Percentiles rank a stretch among this genome's conserved stretches.
Evolutionary conservation across 139 green algal species (phyloP).

Genomic region (Chlamydomonas asymmetrica): DNA sequence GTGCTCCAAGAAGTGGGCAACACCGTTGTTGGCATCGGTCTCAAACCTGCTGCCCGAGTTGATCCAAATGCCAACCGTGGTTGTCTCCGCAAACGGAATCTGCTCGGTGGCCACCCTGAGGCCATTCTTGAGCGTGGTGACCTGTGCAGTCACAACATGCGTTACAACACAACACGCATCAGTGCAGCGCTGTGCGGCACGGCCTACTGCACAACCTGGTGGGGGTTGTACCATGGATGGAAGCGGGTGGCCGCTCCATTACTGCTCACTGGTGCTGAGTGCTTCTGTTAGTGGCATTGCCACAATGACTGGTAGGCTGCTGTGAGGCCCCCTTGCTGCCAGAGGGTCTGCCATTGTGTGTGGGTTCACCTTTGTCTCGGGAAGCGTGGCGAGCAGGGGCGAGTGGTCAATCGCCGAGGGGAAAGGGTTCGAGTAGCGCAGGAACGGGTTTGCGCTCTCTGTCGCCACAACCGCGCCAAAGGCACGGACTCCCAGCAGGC

Average conservation of each 20-base stretch:
- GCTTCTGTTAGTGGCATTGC: too few relatives aligned
- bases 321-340: too few relatives aligned
- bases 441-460: conserved; percentile 66
- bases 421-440: conserved; percentile 77
- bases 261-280: too few relatives aligned
- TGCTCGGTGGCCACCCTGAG: conserved; percentile 92
- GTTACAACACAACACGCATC: too few relatives aligned
- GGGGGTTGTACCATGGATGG: too few relatives aligned
- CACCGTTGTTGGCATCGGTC: conserved; percentile 89
- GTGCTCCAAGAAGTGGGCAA: conserved; percentile 98
- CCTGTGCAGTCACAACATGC: too few relatives aligned
- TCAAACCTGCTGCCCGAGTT: conserved; percentile 96
- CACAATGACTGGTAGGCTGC: too few relatives aligned
- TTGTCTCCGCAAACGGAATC: conserved; percentile 82
- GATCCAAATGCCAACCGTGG: conserved; percentile 97
- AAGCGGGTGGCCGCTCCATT: too few relatives aligned
- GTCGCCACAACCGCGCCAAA: conserved; percentile 25
- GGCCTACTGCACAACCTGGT: too few relatives aligned
- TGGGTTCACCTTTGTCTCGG: conserved; percentile 80
- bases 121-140: conserved; percentile 91
- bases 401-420: conserved; percentile 64
- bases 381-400: conserved; percentile 68
- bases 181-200: too few relatives aligned
- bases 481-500: conserved; percentile 10
- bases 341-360: neutral